Evolutionary conservation across 139 green algal species (phyloP).

Genomic region (Haematococcus lacustris): DNA sequence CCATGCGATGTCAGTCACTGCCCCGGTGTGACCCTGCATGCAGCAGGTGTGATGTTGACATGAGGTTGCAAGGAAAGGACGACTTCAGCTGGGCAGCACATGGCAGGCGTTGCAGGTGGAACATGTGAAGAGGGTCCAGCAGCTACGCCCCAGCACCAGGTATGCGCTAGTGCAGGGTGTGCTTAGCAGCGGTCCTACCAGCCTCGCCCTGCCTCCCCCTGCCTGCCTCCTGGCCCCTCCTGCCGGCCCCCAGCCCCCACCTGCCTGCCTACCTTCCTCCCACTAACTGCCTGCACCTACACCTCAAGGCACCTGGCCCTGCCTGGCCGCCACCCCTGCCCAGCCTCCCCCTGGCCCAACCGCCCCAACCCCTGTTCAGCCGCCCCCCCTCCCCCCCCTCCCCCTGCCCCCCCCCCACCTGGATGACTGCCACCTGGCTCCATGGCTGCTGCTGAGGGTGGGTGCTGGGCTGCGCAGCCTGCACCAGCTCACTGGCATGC

Average conservation of each 20-base stretch:
- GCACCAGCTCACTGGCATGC: background rate
- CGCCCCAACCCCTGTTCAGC: background rate
- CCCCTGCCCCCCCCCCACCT: background rate
- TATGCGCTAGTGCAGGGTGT: background rate
- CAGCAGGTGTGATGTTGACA: background rate
- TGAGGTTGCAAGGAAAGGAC: background rate
- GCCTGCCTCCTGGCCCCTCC: background rate
- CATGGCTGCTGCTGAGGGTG: conserved; percentile 4
- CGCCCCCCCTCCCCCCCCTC: background rate
- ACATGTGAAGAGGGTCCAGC: background rate
- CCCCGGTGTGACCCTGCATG: conserved; percentile 36
- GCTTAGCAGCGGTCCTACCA: background rate
- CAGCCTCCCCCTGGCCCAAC: background rate
- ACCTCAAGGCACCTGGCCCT: background rate
- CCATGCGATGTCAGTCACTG: conserved; percentile 45
- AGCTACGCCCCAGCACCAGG: background rate
- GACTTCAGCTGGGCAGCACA: background rate
- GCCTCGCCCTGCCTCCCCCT: background rate
- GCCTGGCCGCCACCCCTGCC: background rate
- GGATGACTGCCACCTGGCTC: conserved; percentile 1
- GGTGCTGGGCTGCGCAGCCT: background rate
- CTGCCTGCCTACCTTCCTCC: too few relatives aligned
- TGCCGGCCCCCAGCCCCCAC: background rate
- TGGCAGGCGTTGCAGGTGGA: background rate
- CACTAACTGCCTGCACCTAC: background rate